phyloP scores from a whole-genome alignment of 2,329 filamentous ascomycete species.

The Xylaria sp. region DNA sequence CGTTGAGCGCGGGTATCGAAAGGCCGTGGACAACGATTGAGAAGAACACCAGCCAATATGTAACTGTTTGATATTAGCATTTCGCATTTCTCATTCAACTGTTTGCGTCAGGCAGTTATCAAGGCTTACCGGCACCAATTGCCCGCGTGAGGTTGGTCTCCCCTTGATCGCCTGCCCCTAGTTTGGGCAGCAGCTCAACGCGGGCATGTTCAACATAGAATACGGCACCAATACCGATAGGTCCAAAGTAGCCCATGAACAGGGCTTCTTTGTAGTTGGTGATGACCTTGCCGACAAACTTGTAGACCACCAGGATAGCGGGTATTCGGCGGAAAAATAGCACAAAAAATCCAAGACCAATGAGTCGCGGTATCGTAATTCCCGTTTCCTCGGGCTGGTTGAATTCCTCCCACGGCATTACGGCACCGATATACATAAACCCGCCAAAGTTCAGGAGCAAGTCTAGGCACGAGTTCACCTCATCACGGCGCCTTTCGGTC shows the following conservation, averaged over 20 bases:
- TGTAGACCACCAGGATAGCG: conserved; percentile 56
- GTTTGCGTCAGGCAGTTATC: too few species aligned
- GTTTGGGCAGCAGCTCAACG: conserved; percentile 42
- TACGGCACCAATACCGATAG: conserved; percentile 75
- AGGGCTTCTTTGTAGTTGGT: conserved; percentile 59
- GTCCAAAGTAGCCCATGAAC: conserved; percentile 71
- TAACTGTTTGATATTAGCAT: conserved; percentile 27
- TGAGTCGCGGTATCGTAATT: conserved; percentile 52
- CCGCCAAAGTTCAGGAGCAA: conserved; percentile 62
- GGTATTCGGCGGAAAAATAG: conserved; percentile 60
- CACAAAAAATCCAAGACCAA: conserved; percentile 55
- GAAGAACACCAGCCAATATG: conserved; percentile 47
- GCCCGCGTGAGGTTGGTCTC: conserved; percentile 40
- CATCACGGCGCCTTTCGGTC: conserved; percentile 58
- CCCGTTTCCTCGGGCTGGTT: conserved; percentile 55
- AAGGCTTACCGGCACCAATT: conserved; percentile 36
- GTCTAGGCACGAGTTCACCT: conserved; percentile 62
- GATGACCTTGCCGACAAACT: conserved; percentile 55
- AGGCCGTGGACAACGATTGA: conserved; percentile 51
- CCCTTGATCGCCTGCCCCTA: conserved; percentile 16
- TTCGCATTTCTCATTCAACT: not conserved
- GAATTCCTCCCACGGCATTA: conserved; percentile 60
- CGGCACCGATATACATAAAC: conserved; percentile 62
- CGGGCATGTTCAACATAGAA: conserved; percentile 66
- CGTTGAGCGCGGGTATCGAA: conserved; percentile 48